These are phyloP conservation scores for Porphyrellus sp. DNA, from an alignment of 1,284 basidiomycete species.

Conservation along the genomic window DNA sequence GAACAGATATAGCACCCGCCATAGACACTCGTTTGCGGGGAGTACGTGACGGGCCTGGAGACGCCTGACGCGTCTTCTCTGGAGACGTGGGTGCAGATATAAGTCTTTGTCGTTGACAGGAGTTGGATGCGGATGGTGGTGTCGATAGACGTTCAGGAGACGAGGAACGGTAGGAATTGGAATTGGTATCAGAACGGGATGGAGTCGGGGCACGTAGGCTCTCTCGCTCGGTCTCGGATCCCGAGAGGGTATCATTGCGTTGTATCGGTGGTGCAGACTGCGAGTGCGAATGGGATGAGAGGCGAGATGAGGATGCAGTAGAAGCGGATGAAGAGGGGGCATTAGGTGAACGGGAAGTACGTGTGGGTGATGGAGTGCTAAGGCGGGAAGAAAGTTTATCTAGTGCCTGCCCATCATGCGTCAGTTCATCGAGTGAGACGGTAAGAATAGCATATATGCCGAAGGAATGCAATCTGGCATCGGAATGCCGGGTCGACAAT, in stretches of 20 bases:
- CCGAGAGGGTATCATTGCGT: slow-evolving; percentile 48
- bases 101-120: slow-evolving; percentile 40
- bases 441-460: slow-evolving; percentile 24
- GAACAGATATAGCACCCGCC: slow-evolving; percentile 27
- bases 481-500: slow-evolving; percentile 4
- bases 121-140: slow-evolving; percentile 33
- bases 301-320: slow-evolving; percentile 33
- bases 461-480: slow-evolving; percentile 3
- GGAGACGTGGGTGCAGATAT: slow-evolving; percentile 58
- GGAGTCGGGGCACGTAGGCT: slow-evolving; percentile 38
- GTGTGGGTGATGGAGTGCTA: slow-evolving; percentile 42
- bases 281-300: slow-evolving; percentile 31
- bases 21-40: slow-evolving; percentile 46
- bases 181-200: slow-evolving; percentile 34
- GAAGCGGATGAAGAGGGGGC: slow-evolving; percentile 34
- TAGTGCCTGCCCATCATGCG: slow-evolving; percentile 47
- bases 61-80: slow-evolving; percentile 39
- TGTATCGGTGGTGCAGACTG: slow-evolving; percentile 23
- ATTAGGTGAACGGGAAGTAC: slow-evolving; percentile 36
- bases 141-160: slow-evolving; percentile 42
- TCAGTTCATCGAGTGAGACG: slow-evolving; percentile 15
- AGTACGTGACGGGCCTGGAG: slow-evolving; percentile 41
- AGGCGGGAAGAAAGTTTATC: slow-evolving; percentile 61
- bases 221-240: slow-evolving; percentile 76
- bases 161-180: slow-evolving; percentile 37